Percentiles rank a stretch among this genome's conserved stretches.
These are phyloP conservation scores for Gamarada debralockiae DNA, from an alignment of 495 filamentous ascomycete genomes.

Conservation along the genomic window DNA sequence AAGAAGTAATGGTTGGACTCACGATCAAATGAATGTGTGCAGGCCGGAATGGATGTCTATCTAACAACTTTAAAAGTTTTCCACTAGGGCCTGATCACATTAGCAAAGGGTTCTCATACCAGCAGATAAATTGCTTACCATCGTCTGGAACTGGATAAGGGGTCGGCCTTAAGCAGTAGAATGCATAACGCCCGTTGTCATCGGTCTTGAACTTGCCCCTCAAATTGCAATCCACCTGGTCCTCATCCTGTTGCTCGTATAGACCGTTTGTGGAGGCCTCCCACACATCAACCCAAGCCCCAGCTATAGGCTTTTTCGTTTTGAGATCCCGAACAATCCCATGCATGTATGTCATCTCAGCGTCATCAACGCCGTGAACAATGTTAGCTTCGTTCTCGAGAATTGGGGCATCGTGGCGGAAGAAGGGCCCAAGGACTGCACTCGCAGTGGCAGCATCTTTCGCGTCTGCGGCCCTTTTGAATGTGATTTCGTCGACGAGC, in stretches of 20 bases:
- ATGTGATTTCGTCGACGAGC: conserved; percentile 81
- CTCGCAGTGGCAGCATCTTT: conserved; percentile 68
- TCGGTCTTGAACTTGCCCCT: conserved; percentile 79
- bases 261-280: conserved; percentile 79
- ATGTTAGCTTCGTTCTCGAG: conserved; percentile 68
- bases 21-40: conserved; percentile 85
- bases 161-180: conserved; percentile 82
- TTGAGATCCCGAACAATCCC: conserved; percentile 68
- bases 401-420: conserved; percentile 79
- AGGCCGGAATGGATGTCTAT: conserved; percentile 79
- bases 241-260: conserved; percentile 87
- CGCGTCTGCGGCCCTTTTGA: conserved; percentile 72
- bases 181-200: conserved; percentile 69
- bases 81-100: conserved; percentile 60
- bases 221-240: conserved; percentile 76
- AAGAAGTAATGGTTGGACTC: conserved; percentile 30
- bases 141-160: conserved; percentile 77
- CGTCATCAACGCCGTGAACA: conserved; percentile 57
- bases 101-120: too few species aligned
- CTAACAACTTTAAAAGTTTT: conserved; percentile 64
- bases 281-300: conserved; percentile 81
- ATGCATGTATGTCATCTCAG: conserved; percentile 67
- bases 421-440: conserved; percentile 84
- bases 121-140: too few species aligned
- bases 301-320: conserved; percentile 64